Evolutionary conservation across 2,329 filamentous ascomycete species (phyloP).

Genomic region (Cytospora piceae): DNA sequence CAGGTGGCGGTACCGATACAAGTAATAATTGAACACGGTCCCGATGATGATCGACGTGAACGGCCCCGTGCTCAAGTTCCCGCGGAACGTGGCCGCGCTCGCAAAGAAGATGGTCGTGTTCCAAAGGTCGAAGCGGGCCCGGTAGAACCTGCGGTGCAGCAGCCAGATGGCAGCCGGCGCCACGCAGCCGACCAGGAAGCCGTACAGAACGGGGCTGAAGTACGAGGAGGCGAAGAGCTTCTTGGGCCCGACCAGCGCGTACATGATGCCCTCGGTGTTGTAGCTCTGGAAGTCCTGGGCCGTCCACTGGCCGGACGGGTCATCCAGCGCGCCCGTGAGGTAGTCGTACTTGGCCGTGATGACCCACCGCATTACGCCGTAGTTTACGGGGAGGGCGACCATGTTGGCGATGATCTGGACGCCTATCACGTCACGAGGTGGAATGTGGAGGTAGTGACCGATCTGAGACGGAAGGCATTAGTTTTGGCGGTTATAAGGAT

Average conservation of each 20-base stretch:
- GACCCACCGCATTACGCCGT: constrained; percentile 32
- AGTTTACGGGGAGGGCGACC: constrained; percentile 32
- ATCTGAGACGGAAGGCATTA: not conserved
- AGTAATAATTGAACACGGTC: constrained; percentile 31
- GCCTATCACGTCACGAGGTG: constrained; percentile 33
- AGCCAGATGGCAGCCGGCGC: constrained; percentile 30
- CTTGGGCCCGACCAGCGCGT: constrained; percentile 32
- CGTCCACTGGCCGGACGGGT: constrained; percentile 33
- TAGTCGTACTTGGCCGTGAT: constrained; percentile 30
- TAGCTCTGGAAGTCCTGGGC: constrained; percentile 31
- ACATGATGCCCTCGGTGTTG: constrained; percentile 32
- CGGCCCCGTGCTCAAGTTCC: constrained; percentile 32
- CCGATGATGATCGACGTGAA: constrained; percentile 31
- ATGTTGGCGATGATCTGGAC: constrained; percentile 33
- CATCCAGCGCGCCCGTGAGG: constrained; percentile 24
- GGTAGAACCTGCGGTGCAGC: constrained; percentile 31
- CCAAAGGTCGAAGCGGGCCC: constrained; percentile 31
- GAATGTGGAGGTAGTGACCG: constrained; percentile 31
- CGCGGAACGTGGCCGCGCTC: constrained; percentile 29
- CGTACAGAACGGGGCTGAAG: constrained; percentile 31
- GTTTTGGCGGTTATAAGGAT: not conserved
- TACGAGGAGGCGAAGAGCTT: constrained; percentile 31
- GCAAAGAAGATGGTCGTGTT: constrained; percentile 35
- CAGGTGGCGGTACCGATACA: constrained; percentile 30
- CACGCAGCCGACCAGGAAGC: constrained; percentile 30